Evolutionary conservation across 225 moss, liverwort and hornwort genomes (phyloP), one percentile per base, ranked within the genome.

Genomic region (Climacium dendroides): DNA sequence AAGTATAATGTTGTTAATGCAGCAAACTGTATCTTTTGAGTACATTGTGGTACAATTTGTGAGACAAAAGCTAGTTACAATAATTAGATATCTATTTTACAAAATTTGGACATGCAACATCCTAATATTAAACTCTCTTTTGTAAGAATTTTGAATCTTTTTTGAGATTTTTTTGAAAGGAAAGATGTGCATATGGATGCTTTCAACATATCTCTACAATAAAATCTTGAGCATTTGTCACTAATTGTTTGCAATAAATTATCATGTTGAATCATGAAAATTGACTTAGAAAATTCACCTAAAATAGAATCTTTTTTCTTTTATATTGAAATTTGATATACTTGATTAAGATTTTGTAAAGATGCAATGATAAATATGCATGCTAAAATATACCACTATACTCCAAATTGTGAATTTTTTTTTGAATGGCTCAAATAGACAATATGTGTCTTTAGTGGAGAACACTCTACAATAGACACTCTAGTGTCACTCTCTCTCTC

Each of bases 71-170:
- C 39, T 24, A 39, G 39, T 39, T 39, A 39, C 8, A 69, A 13
- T 43, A 9, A 41, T 20, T 19, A 37, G 1, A 26, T 70, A 9
- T 15, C 5, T 70, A 43, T 8, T 43, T 69, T 41, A 15, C 3
- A 26, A 70, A 41, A 8, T 25, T 70, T 9, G 0, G 3, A 0
- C 43, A 43, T 71, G 16, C 5, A 0, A 71, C 9, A 8, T 1
- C 0, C 9, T 0, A 43, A 43, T 1, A 43, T 9, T 9, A 26
- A 43, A 26, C 4, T 43, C 25, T 69, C 5, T 43, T 43, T 26
- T 2, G 0, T 71, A 5, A 15, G 15, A 43, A 71, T 41, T 26
- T 71, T 71, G 70, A 26, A 41, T 43, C 15, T 71, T 15, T 71
- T 5, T 1, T 26, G 25, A 43, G 26, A 16, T 9, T 26, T 26